Percentiles rank a stretch among this genome's conserved stretches.
Conservation (phyloP, 2,329 filamentous ascomycete species). For the Sporothrix brunneoviolacea region DNA sequence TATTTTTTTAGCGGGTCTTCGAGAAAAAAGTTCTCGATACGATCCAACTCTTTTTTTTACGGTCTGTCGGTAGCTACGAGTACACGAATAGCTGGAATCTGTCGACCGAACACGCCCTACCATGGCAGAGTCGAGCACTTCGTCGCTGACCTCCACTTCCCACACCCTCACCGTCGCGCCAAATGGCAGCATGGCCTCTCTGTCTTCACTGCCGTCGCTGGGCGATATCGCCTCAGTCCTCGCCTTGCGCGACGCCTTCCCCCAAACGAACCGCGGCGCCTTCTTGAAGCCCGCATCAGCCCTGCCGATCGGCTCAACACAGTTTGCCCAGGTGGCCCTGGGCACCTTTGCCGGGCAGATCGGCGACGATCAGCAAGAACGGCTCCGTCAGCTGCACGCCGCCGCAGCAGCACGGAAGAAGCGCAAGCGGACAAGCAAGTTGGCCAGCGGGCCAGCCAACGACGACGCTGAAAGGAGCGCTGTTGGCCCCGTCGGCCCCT, state of each 20-base stretch:
- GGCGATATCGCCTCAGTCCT: constrained; percentile 32
- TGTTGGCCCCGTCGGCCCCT: constrained; percentile 57
- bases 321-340: constrained; percentile 71
- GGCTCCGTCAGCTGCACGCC: constrained; percentile 41
- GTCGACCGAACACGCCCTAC: no score
- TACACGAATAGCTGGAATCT: no score
- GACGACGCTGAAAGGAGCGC: constrained; percentile 45
- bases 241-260: constrained; percentile 50
- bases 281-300: constrained; percentile 69
- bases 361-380: constrained; percentile 62
- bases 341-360: constrained; percentile 71
- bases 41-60: no score
- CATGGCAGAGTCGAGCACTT: constrained; percentile 39
- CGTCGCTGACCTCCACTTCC: constrained; percentile 57
- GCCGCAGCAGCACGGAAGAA: constrained; percentile 57
- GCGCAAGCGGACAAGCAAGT: constrained; percentile 52
- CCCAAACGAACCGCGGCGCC: constrained; percentile 57
- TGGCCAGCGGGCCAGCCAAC: not conserved
- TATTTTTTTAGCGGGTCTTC: no score
- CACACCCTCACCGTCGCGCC: constrained; percentile 38
- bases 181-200: constrained; percentile 19
- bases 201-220: constrained; percentile 21
- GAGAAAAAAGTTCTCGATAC: no score
- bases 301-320: constrained; percentile 63
- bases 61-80: no score